These are phyloP conservation scores for Globomyces pollinis-pini DNA, from an alignment of 192 early-diverging fungal genomes.

Conservation along the genomic window DNA sequence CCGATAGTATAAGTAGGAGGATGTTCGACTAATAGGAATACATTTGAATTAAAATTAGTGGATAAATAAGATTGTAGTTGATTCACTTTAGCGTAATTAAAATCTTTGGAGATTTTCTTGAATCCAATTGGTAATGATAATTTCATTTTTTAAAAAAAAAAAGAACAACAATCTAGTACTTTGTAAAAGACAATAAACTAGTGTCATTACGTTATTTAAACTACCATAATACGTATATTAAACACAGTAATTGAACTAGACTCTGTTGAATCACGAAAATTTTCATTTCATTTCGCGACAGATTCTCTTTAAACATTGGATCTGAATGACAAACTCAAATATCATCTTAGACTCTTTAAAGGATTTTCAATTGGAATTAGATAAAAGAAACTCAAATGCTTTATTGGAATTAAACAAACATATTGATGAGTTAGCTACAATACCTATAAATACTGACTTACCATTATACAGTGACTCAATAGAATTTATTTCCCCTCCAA, in stretches of 20 bases:
- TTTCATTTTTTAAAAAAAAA: too few relatives aligned
- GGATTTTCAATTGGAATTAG: conserved; percentile 7
- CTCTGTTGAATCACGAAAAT: too few relatives aligned
- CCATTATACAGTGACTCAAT: neutral
- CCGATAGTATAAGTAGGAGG: conserved; percentile 89
- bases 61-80: neutral
- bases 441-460: neutral
- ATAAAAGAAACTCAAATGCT: neutral
- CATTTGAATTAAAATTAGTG: conserved; percentile 8
- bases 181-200: too few relatives aligned
- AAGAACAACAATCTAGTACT: too few relatives aligned
- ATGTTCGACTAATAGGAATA: conserved; percentile 59
- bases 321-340: too few relatives aligned
- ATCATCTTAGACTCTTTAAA: neutral
- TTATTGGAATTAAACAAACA: conserved; percentile 9
- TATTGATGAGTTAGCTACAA: conserved; percentile 8
- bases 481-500: conserved; percentile 1
- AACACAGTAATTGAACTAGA: too few relatives aligned
- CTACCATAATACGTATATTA: too few relatives aligned
- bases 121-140: too few relatives aligned
- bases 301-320: too few relatives aligned
- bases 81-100: neutral
- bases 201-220: too few relatives aligned
- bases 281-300: too few relatives aligned
- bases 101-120: too few relatives aligned